phyloP scores from a whole-genome alignment of 2,329 filamentous ascomycete species.

The Cercospora brassicicola region DNA sequence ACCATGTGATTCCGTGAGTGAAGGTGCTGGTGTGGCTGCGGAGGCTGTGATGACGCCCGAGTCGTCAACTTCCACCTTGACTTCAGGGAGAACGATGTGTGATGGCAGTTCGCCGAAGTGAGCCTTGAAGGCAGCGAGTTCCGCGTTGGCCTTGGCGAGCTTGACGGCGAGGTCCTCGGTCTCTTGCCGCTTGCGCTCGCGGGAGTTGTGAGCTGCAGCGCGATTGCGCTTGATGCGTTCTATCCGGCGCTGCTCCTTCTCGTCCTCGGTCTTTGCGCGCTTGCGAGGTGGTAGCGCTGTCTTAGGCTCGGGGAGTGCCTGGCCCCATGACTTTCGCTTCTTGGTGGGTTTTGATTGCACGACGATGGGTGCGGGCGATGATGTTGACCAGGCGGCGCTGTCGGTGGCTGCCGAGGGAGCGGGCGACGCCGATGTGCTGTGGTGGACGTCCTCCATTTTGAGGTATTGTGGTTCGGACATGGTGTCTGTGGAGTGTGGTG shows the following conservation, averaged over 20 bases:
- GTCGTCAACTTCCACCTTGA: constrained; percentile 33
- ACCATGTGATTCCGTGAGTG: constrained; percentile 33
- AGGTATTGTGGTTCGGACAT: constrained; percentile 23
- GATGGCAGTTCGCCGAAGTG: constrained; percentile 37
- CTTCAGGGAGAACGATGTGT: constrained; percentile 37
- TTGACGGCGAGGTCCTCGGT: constrained; percentile 73
- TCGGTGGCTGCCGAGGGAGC: constrained; percentile 19
- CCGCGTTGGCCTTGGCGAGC: constrained; percentile 36
- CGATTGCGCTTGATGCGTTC: constrained; percentile 96
- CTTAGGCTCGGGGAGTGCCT: constrained; percentile 93
- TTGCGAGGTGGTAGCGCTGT: constrained; percentile 94
- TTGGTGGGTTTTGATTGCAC: constrained; percentile 39
- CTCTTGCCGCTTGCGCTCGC: constrained; percentile 87
- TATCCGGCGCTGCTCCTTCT: constrained; percentile 96
- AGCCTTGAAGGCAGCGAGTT: constrained; percentile 36
- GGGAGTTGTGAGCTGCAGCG: constrained; percentile 91
- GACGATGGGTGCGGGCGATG: constrained; percentile 34
- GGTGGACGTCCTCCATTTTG: constrained; percentile 33
- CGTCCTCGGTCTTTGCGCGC: constrained; percentile 96
- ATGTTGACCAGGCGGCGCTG: constrained; percentile 6
- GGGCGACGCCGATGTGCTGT: constrained; percentile 22
- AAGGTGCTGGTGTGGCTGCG: constrained; percentile 34
- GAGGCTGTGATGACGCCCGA: constrained; percentile 14
- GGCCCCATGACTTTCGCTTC: constrained; percentile 88
- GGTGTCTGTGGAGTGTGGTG: constrained; percentile 6